These are phyloP conservation scores for Megacollybia marginata DNA, from an alignment of 768 basidiomycete genomes.

Conservation along the genomic window DNA sequence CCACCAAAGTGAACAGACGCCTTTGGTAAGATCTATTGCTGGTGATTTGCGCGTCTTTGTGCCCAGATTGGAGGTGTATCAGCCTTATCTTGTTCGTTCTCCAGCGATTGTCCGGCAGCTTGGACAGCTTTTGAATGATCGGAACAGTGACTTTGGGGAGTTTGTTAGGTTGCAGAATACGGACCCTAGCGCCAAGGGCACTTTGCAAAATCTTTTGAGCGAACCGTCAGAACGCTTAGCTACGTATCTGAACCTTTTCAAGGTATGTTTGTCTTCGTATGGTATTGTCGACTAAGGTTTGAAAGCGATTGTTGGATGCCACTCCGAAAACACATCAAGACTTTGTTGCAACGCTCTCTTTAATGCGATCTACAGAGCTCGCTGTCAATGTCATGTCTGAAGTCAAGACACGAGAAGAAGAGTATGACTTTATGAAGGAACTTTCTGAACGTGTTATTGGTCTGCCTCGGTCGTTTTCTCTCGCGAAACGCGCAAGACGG, in stretches of 20 bases:
- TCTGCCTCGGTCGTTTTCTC: conserved; percentile 39
- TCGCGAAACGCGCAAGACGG: conserved; percentile 69
- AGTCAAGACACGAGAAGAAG: conserved; percentile 81
- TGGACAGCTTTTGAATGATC: conserved; percentile 38
- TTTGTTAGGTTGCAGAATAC: conserved; percentile 68
- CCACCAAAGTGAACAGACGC: conserved; percentile 28
- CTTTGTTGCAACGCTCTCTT: conserved; percentile 59
- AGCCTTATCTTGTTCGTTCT: conserved; percentile 76
- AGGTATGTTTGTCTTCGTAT: conserved; percentile 37
- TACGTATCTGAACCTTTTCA: conserved; percentile 66
- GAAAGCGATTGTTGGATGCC: conserved; percentile 58
- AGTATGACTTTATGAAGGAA: conserved; percentile 67
- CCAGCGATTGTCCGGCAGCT: conserved; percentile 51
- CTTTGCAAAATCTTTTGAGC: conserved; percentile 57
- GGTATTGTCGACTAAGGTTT: conserved; percentile 2
- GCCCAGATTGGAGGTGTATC: conserved; percentile 69
- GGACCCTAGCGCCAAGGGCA: conserved; percentile 48
- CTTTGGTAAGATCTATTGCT: conserved; percentile 31
- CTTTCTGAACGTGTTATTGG: conserved; percentile 55
- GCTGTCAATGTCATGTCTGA: conserved; percentile 76
- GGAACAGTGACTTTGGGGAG: conserved; percentile 73
- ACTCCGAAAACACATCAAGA: conserved; percentile 70
- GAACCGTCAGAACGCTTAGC: conserved; percentile 72
- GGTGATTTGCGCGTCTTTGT: conserved; percentile 56
- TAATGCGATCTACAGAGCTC: conserved; percentile 59